Conservation (phyloP, 148 eudicot species). For the Camellia japonica region DNA sequence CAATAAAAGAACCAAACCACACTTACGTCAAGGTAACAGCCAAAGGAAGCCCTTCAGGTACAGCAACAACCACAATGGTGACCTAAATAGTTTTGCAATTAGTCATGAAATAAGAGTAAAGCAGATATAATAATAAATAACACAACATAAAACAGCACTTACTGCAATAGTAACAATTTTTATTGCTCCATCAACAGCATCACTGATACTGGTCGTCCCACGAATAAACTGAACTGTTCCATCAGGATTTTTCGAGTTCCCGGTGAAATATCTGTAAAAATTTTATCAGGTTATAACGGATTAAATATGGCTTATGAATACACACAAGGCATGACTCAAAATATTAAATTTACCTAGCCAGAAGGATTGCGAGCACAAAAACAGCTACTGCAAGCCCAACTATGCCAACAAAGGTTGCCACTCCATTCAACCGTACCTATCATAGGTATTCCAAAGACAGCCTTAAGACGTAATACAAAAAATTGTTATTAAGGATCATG, state of each 20-base stretch:
- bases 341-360: slow-evolving; percentile 50
- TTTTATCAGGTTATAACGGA: slow-evolving; percentile 10
- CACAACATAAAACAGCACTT: slow-evolving; percentile 27
- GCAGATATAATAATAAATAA: not conserved
- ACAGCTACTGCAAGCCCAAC: slow-evolving; percentile 87
- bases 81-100: slow-evolving; percentile 48
- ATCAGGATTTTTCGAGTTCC: slow-evolving; percentile 55
- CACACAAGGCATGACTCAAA: not conserved
- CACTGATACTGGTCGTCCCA: slow-evolving; percentile 54
- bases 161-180: slow-evolving; percentile 73
- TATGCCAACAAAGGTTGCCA: slow-evolving; percentile 86
- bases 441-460: slow-evolving; percentile 10
- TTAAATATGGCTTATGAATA: not conserved
- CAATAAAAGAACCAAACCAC: slow-evolving; percentile 1
- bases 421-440: slow-evolving; percentile 89
- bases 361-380: slow-evolving; percentile 57
- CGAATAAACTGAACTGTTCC: slow-evolving; percentile 60
- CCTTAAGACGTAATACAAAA: not conserved
- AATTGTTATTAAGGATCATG: not conserved
- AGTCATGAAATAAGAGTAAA: slow-evolving; percentile 10
- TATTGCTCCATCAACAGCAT: slow-evolving; percentile 60
- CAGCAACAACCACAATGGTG: slow-evolving; percentile 96
- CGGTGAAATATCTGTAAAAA: slow-evolving; percentile 62
- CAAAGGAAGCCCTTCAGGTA: slow-evolving; percentile 94
- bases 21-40: slow-evolving; percentile 94